Conservation (phyloP, 768 basidiomycete species). For the Hydnum rufescens region DNA sequence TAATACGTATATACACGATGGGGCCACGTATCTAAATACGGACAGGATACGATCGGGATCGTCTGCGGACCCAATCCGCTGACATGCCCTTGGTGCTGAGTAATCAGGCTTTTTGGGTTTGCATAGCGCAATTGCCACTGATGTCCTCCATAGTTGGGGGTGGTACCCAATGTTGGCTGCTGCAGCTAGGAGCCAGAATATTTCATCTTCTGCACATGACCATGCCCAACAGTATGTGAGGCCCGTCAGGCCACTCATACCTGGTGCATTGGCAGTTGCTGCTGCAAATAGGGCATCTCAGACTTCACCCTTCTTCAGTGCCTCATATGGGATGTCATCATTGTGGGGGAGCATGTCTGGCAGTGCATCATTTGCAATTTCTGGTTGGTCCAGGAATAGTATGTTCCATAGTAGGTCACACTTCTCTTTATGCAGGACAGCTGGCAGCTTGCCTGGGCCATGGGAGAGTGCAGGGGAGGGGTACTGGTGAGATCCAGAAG, state of each 20-base stretch:
- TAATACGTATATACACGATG: too few species aligned
- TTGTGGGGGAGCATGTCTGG: too few species aligned
- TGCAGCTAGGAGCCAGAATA: background rate
- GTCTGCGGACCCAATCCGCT: too few species aligned
- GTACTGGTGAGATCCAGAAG: background rate
- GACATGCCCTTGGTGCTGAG: conserved; percentile 5
- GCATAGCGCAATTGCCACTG: conserved; percentile 3
- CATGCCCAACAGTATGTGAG: conserved; percentile 6
- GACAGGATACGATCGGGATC: too few species aligned
- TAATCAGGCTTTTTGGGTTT: conserved; percentile 9
- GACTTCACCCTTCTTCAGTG: background rate
- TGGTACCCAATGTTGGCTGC: conserved; percentile 6
- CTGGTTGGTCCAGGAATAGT: too few species aligned
- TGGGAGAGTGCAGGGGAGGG: too few species aligned
- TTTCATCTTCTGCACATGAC: conserved; percentile 2
- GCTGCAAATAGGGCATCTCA: background rate
- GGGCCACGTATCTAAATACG: too few species aligned
- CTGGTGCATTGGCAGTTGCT: conserved; percentile 7
- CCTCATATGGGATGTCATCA: background rate
- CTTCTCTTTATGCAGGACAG: too few species aligned
- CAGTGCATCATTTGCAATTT: too few species aligned
- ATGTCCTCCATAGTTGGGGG: conserved; percentile 2
- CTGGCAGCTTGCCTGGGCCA: too few species aligned
- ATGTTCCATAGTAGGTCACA: too few species aligned
- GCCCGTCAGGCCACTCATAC: conserved; percentile 2